Percentiles rank a stretch among this genome's conserved stretches.
phyloP scores from a whole-genome alignment of 148 eudicot genomes.

The Spergularia marina region DNA sequence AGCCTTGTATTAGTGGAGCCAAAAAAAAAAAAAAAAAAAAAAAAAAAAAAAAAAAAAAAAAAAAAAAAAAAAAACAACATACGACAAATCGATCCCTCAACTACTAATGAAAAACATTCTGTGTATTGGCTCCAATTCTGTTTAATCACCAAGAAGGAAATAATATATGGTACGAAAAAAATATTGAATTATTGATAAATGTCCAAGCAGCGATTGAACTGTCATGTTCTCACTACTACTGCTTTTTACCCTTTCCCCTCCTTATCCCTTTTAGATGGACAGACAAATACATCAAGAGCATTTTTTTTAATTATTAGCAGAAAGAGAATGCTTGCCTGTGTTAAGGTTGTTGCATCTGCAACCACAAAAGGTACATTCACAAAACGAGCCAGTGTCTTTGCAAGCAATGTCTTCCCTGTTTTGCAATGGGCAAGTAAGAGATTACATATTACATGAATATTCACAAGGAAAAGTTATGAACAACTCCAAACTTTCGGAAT shows the following conservation, averaged over 20 bases:
- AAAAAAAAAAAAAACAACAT: no score
- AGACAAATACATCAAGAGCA: neutral
- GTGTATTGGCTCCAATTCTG: neutral
- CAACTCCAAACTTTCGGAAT: neutral
- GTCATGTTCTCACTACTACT: neutral
- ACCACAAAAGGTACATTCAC: slow-evolving; percentile 91
- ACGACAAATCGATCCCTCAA: neutral
- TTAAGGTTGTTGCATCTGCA: slow-evolving; percentile 91
- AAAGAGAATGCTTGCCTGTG: slow-evolving; percentile 56
- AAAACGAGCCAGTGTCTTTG: slow-evolving; percentile 88
- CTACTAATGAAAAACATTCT: neutral
- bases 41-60: no score
- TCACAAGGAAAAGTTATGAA: neutral
- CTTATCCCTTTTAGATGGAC: neutral
- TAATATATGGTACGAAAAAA: neutral
- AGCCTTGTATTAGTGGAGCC: no score
- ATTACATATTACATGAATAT: neutral
- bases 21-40: no score
- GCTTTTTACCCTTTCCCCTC: neutral
- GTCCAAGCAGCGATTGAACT: neutral
- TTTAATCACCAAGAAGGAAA: neutral
- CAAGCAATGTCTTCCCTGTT: slow-evolving; percentile 93
- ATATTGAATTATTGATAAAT: neutral
- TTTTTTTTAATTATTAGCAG: neutral
- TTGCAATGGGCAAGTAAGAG: slow-evolving; percentile 18